Percentiles rank a stretch among this genome's conserved stretches.
Evolutionary conservation across 2,329 filamentous ascomycete species (phyloP).

Genomic region (Stemphylium lycopersici): DNA sequence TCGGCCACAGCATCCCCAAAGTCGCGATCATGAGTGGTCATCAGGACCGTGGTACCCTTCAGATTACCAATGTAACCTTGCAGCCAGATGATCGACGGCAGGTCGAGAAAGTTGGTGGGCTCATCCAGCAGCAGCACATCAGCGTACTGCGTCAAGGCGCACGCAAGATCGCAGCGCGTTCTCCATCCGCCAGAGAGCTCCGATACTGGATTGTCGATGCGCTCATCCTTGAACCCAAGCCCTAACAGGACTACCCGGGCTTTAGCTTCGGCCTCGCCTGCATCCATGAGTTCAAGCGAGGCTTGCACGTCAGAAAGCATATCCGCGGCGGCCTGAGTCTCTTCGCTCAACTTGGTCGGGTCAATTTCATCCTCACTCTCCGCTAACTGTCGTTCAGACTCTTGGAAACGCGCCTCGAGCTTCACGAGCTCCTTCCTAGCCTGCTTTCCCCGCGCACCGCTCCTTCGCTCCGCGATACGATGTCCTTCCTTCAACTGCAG

Average conservation of each 20-base stretch:
- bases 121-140: constrained; percentile 85
- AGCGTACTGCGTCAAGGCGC: constrained; percentile 70
- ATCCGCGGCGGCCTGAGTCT: constrained; percentile 73
- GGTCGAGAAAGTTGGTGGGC: constrained; percentile 84
- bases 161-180: constrained; percentile 53
- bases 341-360: constrained; percentile 62
- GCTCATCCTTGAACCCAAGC: constrained; percentile 71
- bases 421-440: constrained; percentile 76
- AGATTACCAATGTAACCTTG: constrained; percentile 70
- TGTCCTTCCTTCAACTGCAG: constrained; percentile 71
- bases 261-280: constrained; percentile 68
- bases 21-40: constrained; percentile 84
- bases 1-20: constrained; percentile 78
- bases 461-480: constrained; percentile 75
- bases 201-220: constrained; percentile 64
- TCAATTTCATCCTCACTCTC: constrained; percentile 65
- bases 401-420: constrained; percentile 70
- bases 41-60: constrained; percentile 68
- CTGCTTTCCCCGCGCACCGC: constrained; percentile 74
- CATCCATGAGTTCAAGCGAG: constrained; percentile 65
- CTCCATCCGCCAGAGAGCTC: constrained; percentile 72
- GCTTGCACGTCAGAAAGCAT: constrained; percentile 72
- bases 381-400: constrained; percentile 58
- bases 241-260: constrained; percentile 68
- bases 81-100: constrained; percentile 84